Percentiles rank a stretch among this genome's conserved stretches.
Conservation (phyloP, 176 grass and related monocot genomes). For the Juncus effusus region DNA sequence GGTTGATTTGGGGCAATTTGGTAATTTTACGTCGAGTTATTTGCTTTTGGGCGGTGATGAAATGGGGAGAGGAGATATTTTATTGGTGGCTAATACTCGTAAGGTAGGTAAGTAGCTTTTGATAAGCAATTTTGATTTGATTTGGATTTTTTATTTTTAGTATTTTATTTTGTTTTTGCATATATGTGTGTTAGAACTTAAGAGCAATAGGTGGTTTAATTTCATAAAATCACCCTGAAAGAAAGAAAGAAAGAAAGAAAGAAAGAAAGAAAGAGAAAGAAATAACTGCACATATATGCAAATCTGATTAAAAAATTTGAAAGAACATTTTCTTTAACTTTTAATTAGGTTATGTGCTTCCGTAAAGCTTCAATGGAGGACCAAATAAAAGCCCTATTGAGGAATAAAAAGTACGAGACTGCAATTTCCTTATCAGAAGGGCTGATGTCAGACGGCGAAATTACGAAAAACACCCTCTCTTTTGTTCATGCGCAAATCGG, state of each 20-base stretch:
- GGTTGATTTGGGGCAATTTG: constrained; percentile 28
- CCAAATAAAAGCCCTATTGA: constrained; percentile 75
- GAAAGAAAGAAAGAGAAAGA: too few relatives aligned
- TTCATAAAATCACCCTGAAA: background rate
- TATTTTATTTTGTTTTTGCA: background rate
- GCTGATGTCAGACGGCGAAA: constrained; percentile 74
- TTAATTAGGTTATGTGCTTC: constrained; percentile 67
- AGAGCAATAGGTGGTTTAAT: background rate
- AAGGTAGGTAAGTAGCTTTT: constrained; percentile 80
- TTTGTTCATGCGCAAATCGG: constrained; percentile 97
- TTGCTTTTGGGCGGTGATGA: constrained; percentile 57
- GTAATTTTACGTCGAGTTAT: constrained; percentile 30
- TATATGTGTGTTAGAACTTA: background rate
- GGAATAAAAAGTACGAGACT: constrained; percentile 68
- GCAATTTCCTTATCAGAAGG: constrained; percentile 72
- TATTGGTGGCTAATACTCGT: constrained; percentile 74
- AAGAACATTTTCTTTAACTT: background rate
- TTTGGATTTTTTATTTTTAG: constrained; percentile 3
- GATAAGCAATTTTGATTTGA: background rate
- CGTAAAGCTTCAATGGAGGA: constrained; percentile 69
- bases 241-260: too few relatives aligned
- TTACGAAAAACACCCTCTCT: constrained; percentile 67
- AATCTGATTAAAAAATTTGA: too few relatives aligned
- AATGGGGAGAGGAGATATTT: constrained; percentile 33
- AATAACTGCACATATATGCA: too few relatives aligned